Percentiles rank a stretch among this genome's conserved stretches.
These are phyloP conservation scores for Knoxia roxburghii DNA, from an alignment of 257 asterid species.

Conservation along the genomic window DNA sequence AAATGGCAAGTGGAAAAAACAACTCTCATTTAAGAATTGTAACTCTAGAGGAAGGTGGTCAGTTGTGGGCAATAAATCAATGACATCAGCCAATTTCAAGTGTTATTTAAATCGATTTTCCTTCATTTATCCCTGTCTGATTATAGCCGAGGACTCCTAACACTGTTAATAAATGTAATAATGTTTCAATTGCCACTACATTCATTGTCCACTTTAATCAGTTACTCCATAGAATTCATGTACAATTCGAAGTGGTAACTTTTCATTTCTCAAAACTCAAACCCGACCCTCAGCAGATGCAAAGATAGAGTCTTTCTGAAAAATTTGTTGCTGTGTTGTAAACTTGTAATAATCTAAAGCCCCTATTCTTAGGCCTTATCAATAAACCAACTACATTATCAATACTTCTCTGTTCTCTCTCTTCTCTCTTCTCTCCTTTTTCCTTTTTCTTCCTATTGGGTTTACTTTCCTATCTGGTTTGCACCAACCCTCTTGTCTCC, in stretches of 20 bases:
- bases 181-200: background rate
- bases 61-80: too few relatives aligned
- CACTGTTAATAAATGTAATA: background rate
- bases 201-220: background rate
- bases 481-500: background rate
- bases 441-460: background rate
- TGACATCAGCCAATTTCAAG: too few relatives aligned
- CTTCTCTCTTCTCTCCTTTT: background rate
- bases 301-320: background rate
- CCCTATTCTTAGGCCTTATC: slow-evolving; percentile 1
- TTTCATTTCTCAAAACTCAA: background rate
- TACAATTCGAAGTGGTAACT: background rate
- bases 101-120: too few relatives aligned
- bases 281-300: slow-evolving; percentile 5
- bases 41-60: too few relatives aligned
- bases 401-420: background rate
- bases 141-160: too few relatives aligned
- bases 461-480: background rate
- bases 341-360: too few relatives aligned
- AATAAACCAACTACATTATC: slow-evolving; percentile 1
- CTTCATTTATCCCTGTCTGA: too few relatives aligned
- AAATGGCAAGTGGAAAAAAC: background rate
- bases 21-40: too few relatives aligned
- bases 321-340: background rate
- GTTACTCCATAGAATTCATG: background rate